Percentiles rank a stretch among this genome's conserved stretches.
These are phyloP conservation scores for Kwoniella botswanensis DNA, from an alignment of 768 basidiomycete species.

Conservation along the genomic window DNA sequence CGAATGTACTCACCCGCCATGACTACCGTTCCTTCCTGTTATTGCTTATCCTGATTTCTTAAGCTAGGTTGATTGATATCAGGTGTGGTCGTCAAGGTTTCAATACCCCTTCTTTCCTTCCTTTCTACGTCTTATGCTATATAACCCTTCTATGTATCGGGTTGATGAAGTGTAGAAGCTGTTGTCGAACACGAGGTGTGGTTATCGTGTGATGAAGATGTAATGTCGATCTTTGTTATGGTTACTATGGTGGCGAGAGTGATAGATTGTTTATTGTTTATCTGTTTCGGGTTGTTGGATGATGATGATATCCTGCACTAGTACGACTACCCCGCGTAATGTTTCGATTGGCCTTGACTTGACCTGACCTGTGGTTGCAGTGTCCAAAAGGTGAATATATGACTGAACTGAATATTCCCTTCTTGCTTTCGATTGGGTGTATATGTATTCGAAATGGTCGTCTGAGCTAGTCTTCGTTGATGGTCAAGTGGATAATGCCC, in stretches of 20 bases:
- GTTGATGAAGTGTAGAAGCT: not conserved
- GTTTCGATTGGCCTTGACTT: not conserved
- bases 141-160: not conserved
- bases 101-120: not conserved
- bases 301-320: not conserved
- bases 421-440: not conserved
- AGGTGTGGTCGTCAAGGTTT: not conserved
- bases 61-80: not conserved
- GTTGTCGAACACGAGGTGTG: not conserved
- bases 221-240: conserved; percentile 9
- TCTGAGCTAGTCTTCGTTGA: not conserved
- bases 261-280: conserved; percentile 14
- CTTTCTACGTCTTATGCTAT: conserved; percentile 3
- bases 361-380: not conserved
- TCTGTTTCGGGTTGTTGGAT: conserved; percentile 9
- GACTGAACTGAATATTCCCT: too few relatives aligned
- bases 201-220: too few relatives aligned
- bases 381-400: not conserved
- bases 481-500: not conserved
- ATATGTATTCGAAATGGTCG: not conserved
- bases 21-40: conserved; percentile 8
- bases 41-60: conserved; percentile 3
- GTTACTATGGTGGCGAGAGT: not conserved
- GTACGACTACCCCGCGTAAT: not conserved
- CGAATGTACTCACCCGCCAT: conserved; percentile 5